Conservation (phyloP, 306 rosid genomes). For the Spatholobus suberectus region DNA sequence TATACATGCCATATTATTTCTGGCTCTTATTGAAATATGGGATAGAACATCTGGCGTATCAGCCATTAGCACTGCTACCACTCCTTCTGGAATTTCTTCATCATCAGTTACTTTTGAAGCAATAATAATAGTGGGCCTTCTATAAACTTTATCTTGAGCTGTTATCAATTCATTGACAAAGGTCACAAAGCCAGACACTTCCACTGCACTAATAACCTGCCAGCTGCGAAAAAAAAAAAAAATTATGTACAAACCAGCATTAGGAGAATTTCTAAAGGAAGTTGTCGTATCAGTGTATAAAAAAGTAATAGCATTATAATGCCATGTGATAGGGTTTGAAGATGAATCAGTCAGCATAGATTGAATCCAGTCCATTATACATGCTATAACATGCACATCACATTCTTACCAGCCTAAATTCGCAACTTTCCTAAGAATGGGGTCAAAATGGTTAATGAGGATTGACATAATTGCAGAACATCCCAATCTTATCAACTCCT, state of each 20-base stretch:
- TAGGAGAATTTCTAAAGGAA: background rate
- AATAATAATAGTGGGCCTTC: background rate
- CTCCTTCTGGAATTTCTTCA: background rate
- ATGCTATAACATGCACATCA: background rate
- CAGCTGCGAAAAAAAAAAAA: background rate
- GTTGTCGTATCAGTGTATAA: background rate
- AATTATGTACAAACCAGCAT: background rate
- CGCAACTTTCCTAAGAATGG: background rate
- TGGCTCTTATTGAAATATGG: background rate
- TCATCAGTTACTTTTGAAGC: background rate
- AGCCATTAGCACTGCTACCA: background rate
- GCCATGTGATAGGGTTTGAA: background rate
- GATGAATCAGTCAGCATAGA: background rate
- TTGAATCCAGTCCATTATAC: background rate
- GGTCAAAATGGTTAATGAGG: background rate
- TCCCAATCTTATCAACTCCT: constrained; percentile 1
- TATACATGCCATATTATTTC: background rate
- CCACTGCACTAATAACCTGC: background rate
- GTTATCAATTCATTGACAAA: background rate
- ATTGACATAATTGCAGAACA: background rate
- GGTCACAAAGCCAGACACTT: background rate
- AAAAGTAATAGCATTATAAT: background rate
- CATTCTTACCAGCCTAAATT: background rate
- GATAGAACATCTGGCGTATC: background rate
- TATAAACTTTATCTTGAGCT: background rate